Evolutionary conservation across 208 protist species (phyloP), one percentile per base, ranked within the genome.

Genomic region (Herpetomonas samuelpessoai): DNA sequence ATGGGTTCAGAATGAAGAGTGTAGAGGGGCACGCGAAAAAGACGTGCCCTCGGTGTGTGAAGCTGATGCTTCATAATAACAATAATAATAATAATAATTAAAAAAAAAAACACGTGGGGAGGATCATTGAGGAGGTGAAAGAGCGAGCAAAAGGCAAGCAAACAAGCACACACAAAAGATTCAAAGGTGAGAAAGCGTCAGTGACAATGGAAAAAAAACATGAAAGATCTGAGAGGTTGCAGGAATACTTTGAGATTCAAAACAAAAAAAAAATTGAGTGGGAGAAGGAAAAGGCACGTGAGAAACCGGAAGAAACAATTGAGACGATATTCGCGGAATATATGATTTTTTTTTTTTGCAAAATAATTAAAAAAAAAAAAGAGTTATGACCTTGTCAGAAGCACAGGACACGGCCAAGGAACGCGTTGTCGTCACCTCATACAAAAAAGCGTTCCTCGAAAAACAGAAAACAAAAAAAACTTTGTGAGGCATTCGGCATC

Each of bases 121-220:
- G 24, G 22, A 69, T 41, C 0, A 50, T 16, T 16, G 29, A 35
- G 39, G 35, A 38, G 48, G 50, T 62, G 60, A 66, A 47, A 52
- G 47, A 60, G 49, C 31, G 35, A 51, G 38, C 62, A 49, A 24
- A 54, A 28, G 46, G 7, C 38, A 53, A 38, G 44, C 2, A 61
- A 18, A 53, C 44, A 55, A 18, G 57, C 35, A 1, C 1, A 52
- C 0, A 62, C 0, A 62, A 45, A 30, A 21, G 39, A 57, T 46
- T 25, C 26, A 35, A 48, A 54, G 54, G 26, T 29, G 3, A 50
- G 45, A 67, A 53, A 44, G n/a, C n/a, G n/a, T n/a, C n/a, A n/a
- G n/a, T n/a, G n/a, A n/a, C n/a, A n/a, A n/a, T n/a, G n/a, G n/a
- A 65, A 67, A 62, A 63, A 64, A 62, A 64, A 64, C 14, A 45